Conservation (phyloP, 192 early-diverging fungal genomes). For the Allomyces macrogynus region DNA sequence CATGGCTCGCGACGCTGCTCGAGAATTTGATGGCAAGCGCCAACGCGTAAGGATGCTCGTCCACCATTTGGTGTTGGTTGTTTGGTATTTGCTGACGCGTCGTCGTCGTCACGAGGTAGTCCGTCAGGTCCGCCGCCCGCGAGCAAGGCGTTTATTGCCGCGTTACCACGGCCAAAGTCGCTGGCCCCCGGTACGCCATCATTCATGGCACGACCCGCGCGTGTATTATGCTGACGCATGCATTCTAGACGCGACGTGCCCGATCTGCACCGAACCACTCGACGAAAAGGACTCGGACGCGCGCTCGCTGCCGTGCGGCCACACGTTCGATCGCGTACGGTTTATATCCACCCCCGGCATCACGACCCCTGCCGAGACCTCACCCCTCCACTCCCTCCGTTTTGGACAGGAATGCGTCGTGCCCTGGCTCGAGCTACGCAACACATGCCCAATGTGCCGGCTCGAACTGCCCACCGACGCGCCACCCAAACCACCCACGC, state of each 20-base stretch:
- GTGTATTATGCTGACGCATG: background rate
- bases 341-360: too few relatives aligned
- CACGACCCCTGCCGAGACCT: too few relatives aligned
- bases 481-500: background rate
- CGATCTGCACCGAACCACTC: background rate
- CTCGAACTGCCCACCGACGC: background rate
- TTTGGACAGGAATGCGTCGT: background rate
- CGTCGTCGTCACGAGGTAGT: background rate
- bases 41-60: background rate
- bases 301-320: background rate
- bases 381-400: too few relatives aligned
- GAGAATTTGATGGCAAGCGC: background rate
- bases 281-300: background rate
- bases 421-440: background rate
- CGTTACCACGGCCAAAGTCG: background rate
- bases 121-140: background rate
- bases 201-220: background rate
- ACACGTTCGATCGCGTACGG: background rate
- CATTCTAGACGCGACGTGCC: background rate
- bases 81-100: background rate
- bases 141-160: background rate
- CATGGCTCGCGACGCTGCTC: background rate
- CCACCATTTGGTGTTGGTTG: background rate
- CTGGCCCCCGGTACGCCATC: background rate
- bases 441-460: background rate